phyloP scores from a whole-genome alignment of 306 rosid species.

The Trifolium repens region DNA sequence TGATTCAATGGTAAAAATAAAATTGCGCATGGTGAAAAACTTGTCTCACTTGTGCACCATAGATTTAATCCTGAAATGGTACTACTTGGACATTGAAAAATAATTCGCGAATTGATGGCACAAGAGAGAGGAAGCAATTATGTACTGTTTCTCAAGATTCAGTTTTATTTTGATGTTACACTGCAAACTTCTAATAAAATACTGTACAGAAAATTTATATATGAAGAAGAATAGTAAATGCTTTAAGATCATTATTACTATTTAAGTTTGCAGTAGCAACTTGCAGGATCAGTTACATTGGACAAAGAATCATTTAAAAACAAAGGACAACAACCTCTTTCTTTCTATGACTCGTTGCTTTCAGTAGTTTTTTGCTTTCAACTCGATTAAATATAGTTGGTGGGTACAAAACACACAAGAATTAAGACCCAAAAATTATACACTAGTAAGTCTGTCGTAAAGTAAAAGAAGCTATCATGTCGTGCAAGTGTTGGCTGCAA shows the following conservation, averaged over 20 bases:
- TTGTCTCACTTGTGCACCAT: no score
- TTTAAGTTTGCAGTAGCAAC: not conserved
- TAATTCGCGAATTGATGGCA: not conserved
- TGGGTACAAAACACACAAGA: not conserved
- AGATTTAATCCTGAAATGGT: no score
- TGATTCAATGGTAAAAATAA: no score
- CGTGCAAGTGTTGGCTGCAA: no score
- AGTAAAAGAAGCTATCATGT: not conserved
- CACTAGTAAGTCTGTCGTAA: not conserved
- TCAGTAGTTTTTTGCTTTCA: not conserved
- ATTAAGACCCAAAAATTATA: not conserved
- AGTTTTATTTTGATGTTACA: not conserved
- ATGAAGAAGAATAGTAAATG: not conserved
- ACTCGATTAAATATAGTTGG: not conserved
- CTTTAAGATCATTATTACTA: not conserved
- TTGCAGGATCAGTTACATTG: not conserved
- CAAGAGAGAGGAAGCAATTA: not conserved
- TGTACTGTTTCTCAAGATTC: not conserved
- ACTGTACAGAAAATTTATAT: not conserved
- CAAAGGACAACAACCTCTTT: not conserved
- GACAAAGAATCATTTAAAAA: not conserved
- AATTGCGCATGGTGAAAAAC: no score
- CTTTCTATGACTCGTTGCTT: conserved; percentile 6
- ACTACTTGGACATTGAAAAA: not conserved
- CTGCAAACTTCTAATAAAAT: not conserved